A percentile compares a stretch with the other conserved stretches of the same genome.
phyloP scores from a whole-genome alignment of 2,329 filamentous ascomycete species.

The Onygenales sp. region DNA sequence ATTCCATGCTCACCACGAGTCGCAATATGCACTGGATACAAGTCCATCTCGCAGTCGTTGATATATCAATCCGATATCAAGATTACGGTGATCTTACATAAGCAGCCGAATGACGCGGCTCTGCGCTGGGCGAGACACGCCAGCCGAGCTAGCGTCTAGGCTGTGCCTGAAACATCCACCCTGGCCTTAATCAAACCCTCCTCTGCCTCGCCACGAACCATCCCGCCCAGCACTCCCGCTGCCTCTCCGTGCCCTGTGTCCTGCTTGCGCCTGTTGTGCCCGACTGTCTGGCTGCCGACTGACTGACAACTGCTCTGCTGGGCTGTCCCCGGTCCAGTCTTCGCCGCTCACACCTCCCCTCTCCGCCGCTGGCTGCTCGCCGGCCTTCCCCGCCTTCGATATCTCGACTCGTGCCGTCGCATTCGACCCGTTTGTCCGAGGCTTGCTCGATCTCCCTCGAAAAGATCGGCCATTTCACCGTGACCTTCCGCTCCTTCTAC shows the following conservation, averaged over 20 bases:
- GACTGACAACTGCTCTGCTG: not conserved
- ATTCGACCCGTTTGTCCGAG: too few species aligned
- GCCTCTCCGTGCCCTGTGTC: not conserved
- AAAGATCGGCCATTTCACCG: too few species aligned
- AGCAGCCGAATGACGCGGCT: not conserved
- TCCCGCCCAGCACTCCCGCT: not conserved
- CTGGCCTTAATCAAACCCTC: slow-evolving; percentile 3
- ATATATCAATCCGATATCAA: too few species aligned
- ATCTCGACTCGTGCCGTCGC: too few species aligned
- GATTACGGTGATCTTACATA: too few species aligned
- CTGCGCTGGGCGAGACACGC: not conserved
- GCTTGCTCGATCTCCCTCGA: not conserved
- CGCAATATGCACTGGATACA: too few species aligned
- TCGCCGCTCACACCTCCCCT: not conserved
- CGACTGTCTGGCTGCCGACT: not conserved
- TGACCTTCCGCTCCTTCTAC: not conserved
- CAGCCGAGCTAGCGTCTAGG: not conserved
- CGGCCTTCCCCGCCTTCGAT: not conserved
- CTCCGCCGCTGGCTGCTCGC: not conserved
- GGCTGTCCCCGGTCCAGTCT: too few species aligned
- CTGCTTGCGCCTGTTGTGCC: not conserved
- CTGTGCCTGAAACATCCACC: slow-evolving; percentile 5
- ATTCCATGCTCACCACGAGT: too few species aligned
- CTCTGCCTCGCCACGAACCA: not conserved
- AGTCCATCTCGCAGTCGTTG: too few species aligned